Evolutionary conservation across 2,329 filamentous ascomycete species (phyloP), one percentile per base, ranked within the genome.

Genomic region (Fusarium heterosporum): DNA sequence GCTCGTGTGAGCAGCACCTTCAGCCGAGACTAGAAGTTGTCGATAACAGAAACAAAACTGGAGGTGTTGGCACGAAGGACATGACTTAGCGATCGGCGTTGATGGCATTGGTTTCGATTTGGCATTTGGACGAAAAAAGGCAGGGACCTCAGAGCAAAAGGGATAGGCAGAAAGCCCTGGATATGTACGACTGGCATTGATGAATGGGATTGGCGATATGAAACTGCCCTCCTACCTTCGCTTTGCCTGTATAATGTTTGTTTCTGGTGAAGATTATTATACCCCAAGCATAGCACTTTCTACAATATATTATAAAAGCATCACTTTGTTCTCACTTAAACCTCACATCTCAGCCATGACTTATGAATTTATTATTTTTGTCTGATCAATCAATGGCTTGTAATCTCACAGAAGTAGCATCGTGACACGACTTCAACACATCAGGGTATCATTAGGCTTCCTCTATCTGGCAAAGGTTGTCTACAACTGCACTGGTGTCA

Each of bases 191-290:
- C 57, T 67, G 50, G 65, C 49, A 56, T 57, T 30, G 48, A 63
- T 49, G 67, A 41, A 30, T 47, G 28, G 29, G 58, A 69, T 22
- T 42, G 67, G 69, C 67, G 60, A 69, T 48, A 69, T 69, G 59
- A 59, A 50, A 50, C 57, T 70, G 56, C 61, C 63, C 28, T 57
- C 43, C 46, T 38, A 19, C 19, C 49, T 55, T 49, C 57, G 50
- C 54, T 52, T 53, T 53, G 46, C 36, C 55, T 69, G 43, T 53
- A 69, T 61, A 76, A 76, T 73, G 77, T 79, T 80, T 82, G 77
- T 77, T 80, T 81, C 78, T 81, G 80, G 79, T 81, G 80, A 81
- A 81, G 69, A 73, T 73, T 70, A 73, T 71, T 80, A 81, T 79
- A 81, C 79, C 80, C 62, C 77, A 74, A 64, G 62, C 66, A 26